phyloP scores from a whole-genome alignment of 225 moss, liverwort and hornwort species.

The Pleurozium schreberi region DNA sequence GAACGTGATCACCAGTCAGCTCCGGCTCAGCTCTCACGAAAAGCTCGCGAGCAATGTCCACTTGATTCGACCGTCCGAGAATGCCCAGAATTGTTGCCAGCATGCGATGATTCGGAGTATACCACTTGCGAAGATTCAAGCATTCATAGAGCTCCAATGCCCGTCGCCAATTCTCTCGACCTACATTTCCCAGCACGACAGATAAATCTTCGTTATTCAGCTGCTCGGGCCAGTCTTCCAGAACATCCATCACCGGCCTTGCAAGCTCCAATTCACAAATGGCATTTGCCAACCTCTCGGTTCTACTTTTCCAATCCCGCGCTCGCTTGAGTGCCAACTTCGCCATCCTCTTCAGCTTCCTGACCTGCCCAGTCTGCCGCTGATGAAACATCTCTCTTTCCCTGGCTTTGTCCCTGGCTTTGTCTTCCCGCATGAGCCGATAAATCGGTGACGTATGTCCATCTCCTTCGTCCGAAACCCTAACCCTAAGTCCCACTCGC shows the following conservation, averaged over 20 bases:
- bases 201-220: constrained; percentile 73
- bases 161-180: constrained; percentile 64
- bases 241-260: constrained; percentile 60
- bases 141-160: constrained; percentile 89
- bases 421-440: constrained; percentile 19
- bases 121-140: constrained; percentile 83
- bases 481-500: neutral
- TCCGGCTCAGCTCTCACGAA: constrained; percentile 78
- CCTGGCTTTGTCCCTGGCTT: constrained; percentile 30
- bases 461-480: neutral
- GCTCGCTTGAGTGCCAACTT: constrained; percentile 69
- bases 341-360: constrained; percentile 37
- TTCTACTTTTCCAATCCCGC: constrained; percentile 68
- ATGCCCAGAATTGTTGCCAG: constrained; percentile 79
- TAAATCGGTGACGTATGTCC: constrained; percentile 3
- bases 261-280: constrained; percentile 46
- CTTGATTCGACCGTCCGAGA: constrained; percentile 66
- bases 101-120: constrained; percentile 84
- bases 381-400: constrained; percentile 18
- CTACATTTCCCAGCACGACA: constrained; percentile 65
- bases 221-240: constrained; percentile 78
- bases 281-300: constrained; percentile 51
- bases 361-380: constrained; percentile 11
- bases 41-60: constrained; percentile 62
- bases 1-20: constrained; percentile 62